phyloP scores from a whole-genome alignment of 257 asterid genomes.

The Jaltomata sinuosa region DNA sequence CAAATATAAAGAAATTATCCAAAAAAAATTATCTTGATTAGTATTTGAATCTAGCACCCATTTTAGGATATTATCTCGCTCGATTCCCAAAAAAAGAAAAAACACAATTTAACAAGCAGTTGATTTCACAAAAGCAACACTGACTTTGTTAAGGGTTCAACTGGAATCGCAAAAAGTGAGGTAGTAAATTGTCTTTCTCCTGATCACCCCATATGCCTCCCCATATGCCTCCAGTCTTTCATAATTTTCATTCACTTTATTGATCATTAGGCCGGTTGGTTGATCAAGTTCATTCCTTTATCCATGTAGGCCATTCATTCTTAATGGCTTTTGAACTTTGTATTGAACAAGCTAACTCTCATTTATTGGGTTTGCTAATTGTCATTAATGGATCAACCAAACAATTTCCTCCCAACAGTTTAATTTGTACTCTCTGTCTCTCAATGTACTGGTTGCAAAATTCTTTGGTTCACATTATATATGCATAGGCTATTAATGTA shows the following conservation, averaged over 20 bases:
- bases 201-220: not conserved
- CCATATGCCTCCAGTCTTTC: not conserved
- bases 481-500: not conserved
- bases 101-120: not conserved
- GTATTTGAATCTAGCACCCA: too few species aligned
- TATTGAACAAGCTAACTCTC: not conserved
- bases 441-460: not conserved
- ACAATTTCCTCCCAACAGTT: not conserved
- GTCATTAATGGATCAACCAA: not conserved
- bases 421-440: not conserved
- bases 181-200: not conserved
- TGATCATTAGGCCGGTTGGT: not conserved
- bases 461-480: not conserved
- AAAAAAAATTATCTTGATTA: not conserved
- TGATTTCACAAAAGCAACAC: not conserved
- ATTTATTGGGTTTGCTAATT: not conserved
- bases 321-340: not conserved
- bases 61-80: too few species aligned
- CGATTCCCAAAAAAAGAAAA: too few species aligned
- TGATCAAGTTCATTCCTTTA: not conserved
- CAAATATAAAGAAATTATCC: not conserved
- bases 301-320: not conserved
- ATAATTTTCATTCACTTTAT: not conserved
- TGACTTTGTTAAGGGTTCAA: not conserved
- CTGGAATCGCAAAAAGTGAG: not conserved